Conservation (phyloP, 139 green algal genomes). For the Coelastrella sp. region DNA sequence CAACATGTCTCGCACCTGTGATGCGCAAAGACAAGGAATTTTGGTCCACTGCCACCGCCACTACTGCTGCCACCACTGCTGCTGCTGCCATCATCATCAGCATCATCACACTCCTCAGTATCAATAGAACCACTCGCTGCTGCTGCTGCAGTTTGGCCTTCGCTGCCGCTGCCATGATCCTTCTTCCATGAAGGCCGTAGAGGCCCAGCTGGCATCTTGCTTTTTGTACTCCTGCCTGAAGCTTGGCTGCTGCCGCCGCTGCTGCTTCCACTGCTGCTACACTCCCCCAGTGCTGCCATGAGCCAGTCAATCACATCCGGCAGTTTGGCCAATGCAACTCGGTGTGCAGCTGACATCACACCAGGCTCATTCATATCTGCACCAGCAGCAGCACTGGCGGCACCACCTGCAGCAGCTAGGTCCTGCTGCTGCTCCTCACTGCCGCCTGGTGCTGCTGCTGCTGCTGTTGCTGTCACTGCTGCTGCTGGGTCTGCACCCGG, state of each 20-base stretch:
- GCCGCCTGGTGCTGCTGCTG: not conserved
- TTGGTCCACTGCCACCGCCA: slow-evolving; percentile 58
- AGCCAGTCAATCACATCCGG: slow-evolving; percentile 85
- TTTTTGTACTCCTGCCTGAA: not conserved
- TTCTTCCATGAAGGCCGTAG: not conserved
- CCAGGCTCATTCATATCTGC: not conserved
- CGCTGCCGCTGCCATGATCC: not conserved
- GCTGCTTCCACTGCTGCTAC: slow-evolving; percentile 5
- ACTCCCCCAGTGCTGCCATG: slow-evolving; percentile 60
- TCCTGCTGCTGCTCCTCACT: slow-evolving; percentile 8
- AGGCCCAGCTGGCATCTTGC: not conserved
- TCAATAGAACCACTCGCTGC: not conserved
- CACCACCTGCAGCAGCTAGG: not conserved
- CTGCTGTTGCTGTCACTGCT: not conserved
- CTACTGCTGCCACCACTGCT: not conserved
- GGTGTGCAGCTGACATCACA: slow-evolving; percentile 61
- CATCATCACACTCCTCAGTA: not conserved
- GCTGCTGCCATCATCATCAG: not conserved
- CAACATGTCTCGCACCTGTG: slow-evolving; percentile 69
- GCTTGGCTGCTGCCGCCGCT: not conserved
- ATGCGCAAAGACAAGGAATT: slow-evolving; percentile 97
- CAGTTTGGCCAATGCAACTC: slow-evolving; percentile 85
- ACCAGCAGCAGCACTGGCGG: not conserved
- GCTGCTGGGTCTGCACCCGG: not conserved
- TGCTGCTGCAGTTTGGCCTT: not conserved